Conservation (phyloP, 192 early-diverging fungal species). For the Backusella sp. region DNA sequence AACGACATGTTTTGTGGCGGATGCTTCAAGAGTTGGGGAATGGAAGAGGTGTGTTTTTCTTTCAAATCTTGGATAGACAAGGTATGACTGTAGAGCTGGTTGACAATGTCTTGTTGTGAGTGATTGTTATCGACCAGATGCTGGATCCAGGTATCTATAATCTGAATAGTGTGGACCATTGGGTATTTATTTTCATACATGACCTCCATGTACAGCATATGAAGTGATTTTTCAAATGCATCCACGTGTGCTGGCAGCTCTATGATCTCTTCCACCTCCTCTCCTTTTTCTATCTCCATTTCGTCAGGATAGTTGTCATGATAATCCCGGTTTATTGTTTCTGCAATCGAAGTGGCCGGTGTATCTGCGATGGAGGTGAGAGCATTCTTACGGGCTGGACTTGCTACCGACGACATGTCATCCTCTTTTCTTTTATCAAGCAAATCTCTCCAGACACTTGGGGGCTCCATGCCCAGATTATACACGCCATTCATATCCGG, state of each 20-base stretch:
- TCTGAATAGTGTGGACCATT: background rate
- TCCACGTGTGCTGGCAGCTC: background rate
- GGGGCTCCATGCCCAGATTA: background rate
- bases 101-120: background rate
- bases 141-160: conserved; percentile 6
- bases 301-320: background rate
- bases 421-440: background rate
- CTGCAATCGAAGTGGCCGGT: background rate
- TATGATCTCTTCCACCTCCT: background rate
- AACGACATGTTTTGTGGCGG: background rate
- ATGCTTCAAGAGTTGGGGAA: background rate
- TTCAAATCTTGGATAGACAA: background rate
- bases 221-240: background rate
- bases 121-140: background rate
- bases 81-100: background rate
- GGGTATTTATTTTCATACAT: conserved; percentile 1
- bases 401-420: background rate
- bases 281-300: background rate
- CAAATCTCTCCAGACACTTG: background rate
- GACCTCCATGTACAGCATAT: background rate
- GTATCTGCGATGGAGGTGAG: background rate
- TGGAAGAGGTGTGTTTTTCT: background rate
- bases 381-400: background rate
- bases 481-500: background rate
- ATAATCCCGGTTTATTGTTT: background rate